Percentiles rank a stretch among this genome's conserved stretches.
Conservation (phyloP, 2,329 filamentous ascomycete genomes). For the Trichoderma hamatum region DNA sequence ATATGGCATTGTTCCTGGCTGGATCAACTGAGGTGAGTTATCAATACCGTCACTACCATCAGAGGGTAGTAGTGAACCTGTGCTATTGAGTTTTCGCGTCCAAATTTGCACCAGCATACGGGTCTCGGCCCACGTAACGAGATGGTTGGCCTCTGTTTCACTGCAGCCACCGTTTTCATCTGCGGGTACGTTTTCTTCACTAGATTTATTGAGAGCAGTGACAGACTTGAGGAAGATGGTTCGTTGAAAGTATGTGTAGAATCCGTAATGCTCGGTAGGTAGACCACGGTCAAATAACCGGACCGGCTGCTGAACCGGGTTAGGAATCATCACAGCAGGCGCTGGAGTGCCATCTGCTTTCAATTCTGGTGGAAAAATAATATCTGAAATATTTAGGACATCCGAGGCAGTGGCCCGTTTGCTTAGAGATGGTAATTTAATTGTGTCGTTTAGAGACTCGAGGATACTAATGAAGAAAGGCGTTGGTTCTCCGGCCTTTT, state of each 20-base stretch:
- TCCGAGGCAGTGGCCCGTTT: conserved; percentile 25
- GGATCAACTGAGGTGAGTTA: conserved; percentile 39
- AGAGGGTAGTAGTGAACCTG: conserved; percentile 44
- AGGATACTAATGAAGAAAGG: conserved; percentile 85
- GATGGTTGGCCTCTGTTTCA: conserved; percentile 55
- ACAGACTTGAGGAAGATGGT: conserved; percentile 76
- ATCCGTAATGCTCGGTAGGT: conserved; percentile 84
- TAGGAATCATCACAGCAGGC: conserved; percentile 71
- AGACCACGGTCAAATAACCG: conserved; percentile 83
- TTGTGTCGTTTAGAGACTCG: conserved; percentile 45
- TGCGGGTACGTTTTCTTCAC: conserved; percentile 46
- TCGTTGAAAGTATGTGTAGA: conserved; percentile 90
- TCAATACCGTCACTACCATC: conserved; percentile 37
- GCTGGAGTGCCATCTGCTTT: conserved; percentile 72
- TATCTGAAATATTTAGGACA: conserved; percentile 29
- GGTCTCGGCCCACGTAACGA: conserved; percentile 63
- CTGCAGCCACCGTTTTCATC: conserved; percentile 60
- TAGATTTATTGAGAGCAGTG: conserved; percentile 50
- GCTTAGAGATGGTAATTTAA: conserved; percentile 34
- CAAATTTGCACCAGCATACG: conserved; percentile 68
- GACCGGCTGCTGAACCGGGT: conserved; percentile 74
- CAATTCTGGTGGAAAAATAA: conserved; percentile 66
- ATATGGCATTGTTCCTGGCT: conserved; percentile 65
- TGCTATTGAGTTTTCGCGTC: conserved; percentile 55
- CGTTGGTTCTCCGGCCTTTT: conserved; percentile 82